phyloP scores from a whole-genome alignment of 208 protist genomes.

The Leptomonas seymouri region DNA sequence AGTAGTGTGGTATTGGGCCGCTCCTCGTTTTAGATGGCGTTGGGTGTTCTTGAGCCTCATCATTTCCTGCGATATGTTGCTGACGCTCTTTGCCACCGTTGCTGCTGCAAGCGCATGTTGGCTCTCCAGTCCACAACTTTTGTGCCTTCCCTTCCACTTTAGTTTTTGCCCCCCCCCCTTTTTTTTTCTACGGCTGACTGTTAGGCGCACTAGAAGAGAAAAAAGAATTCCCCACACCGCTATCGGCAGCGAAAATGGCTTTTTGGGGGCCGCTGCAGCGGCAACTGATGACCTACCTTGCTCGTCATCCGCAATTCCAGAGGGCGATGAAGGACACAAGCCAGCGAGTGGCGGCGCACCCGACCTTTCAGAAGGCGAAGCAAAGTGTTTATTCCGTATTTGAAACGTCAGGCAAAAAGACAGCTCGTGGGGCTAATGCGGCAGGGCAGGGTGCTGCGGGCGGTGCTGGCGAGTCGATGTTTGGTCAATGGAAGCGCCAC shows the following conservation, averaged over 20 bases:
- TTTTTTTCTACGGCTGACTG: no score
- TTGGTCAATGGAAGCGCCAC: conserved; percentile 28
- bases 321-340: conserved; percentile 32
- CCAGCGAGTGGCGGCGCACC: conserved; percentile 25
- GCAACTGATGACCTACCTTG: conserved; percentile 41
- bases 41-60: no score
- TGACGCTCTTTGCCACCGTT: background rate
- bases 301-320: conserved; percentile 39
- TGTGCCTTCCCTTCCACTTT: no score
- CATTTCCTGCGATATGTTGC: background rate
- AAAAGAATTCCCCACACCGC: background rate
- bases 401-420: conserved; percentile 17
- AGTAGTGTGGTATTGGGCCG: no score
- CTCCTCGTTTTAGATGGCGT: no score
- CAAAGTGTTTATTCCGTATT: conserved; percentile 19
- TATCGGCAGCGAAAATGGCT: conserved; percentile 23
- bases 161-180: no score
- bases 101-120: background rate
- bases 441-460: background rate
- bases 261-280: conserved; percentile 40
- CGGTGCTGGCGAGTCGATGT: conserved; percentile 7
- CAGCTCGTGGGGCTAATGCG: background rate
- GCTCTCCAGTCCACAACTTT: background rate
- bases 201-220: background rate
- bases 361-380: conserved; percentile 31